Conservation (phyloP, 2,329 filamentous ascomycete genomes). For the Thelonectria blattea region DNA sequence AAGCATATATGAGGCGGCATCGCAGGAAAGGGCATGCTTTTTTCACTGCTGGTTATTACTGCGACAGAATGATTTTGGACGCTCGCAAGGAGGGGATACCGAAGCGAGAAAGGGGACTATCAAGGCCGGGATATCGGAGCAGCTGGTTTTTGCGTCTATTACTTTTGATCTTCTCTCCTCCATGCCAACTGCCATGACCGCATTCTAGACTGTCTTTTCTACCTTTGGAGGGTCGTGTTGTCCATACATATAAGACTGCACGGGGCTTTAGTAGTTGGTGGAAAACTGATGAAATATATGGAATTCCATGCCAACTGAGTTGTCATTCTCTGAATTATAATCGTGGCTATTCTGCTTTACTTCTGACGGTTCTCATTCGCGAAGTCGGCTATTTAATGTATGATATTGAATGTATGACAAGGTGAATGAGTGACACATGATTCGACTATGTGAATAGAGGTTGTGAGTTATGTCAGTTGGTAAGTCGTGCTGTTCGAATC, state of each 20-base stretch:
- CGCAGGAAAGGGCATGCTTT: constrained; percentile 21
- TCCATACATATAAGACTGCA: neutral
- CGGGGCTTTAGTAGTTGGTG: no score
- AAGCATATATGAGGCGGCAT: constrained; percentile 22
- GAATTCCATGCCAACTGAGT: constrained; percentile 12
- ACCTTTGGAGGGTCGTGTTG: neutral
- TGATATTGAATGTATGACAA: neutral
- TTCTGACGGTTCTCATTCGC: no score
- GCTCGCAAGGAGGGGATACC: constrained; percentile 9
- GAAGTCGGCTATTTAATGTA: no score
- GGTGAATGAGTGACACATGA: neutral
- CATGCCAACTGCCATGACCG: constrained; percentile 10
- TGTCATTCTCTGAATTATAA: no score
- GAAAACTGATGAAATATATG: constrained; percentile 24
- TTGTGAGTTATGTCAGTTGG: no score
- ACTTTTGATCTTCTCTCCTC: constrained; percentile 29
- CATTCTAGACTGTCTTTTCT: neutral
- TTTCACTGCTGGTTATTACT: constrained; percentile 26
- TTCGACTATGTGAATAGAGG: neutral
- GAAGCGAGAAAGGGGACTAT: constrained; percentile 15
- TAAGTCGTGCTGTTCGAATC: no score
- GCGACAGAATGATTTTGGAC: constrained; percentile 30
- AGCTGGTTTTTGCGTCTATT: constrained; percentile 38
- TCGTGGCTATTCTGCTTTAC: no score
- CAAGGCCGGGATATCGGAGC: constrained; percentile 27